Base-by-base conservation (phyloP, 495 filamentous ascomycete species). In the Xylaria bambusicola region DNA sequence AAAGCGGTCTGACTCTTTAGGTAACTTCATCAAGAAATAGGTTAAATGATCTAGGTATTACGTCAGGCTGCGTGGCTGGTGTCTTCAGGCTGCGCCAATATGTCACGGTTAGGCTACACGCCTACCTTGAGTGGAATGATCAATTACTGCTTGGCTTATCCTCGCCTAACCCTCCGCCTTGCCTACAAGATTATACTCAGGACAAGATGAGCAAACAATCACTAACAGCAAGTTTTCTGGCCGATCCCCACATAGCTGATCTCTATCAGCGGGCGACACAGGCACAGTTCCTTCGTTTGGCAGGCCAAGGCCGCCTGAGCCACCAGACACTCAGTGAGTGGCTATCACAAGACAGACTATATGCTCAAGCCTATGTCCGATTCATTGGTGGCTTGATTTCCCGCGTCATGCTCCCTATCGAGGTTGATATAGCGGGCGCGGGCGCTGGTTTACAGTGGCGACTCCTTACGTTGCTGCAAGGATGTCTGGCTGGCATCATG, bases 271-370 rank as follows among this genome's bases (percentile, higher is more conserved):
- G 69, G 13, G 85, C 88, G 48, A 91, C 88, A 18, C 82, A 84
- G 56, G 78, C 84, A 60, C 81, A 83, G 1, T 93, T 93, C 76
- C 84, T 93, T 54, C 75, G 78, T 23, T 77, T 82, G 52, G 88
- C 88, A 24, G 88, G 88, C 24, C 72, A 77, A 50, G 88, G 88
- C 55, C 80, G 75, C 3, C 76, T 92, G 31, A 70, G 81, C 20
- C 81, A 82, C 44, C 62, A 72, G 1, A 68, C 74, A 0, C 80
- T 92, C 12, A 79, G 82, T 35, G 77, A 82, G 70, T 93, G 88
- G 88, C 82, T 93, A 40, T 80, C 86, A 21, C 88, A 91, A 72
- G 89, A 93, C 74, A 75, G 86, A 8, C 79, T 91, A 52, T 91
- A 92, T 73, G 84, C 87, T 20, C 87, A 90, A 60, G 82, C 84